phyloP scores from a whole-genome alignment of 352 stramenopile genomes.

The Phytophthora kernoviae region DNA sequence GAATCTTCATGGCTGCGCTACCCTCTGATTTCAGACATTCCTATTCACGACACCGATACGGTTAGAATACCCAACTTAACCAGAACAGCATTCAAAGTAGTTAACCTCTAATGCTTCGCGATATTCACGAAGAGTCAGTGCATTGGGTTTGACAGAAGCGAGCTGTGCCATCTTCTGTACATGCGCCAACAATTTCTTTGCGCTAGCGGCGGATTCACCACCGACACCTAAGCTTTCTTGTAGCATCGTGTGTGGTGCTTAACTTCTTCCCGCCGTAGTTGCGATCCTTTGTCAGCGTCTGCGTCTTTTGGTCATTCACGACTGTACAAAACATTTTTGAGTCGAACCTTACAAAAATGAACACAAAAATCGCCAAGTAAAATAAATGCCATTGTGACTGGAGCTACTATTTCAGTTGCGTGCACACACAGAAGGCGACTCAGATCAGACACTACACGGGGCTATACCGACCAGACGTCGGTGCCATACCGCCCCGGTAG shows the following conservation, averaged over 20 bases:
- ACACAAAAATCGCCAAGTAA: background rate
- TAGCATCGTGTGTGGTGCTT: conserved; percentile 46
- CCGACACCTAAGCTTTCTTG: conserved; percentile 51
- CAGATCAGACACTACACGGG: too few relatives aligned
- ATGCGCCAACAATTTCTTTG: conserved; percentile 59
- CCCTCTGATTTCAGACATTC: conserved; percentile 77
- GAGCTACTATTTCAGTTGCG: too few relatives aligned
- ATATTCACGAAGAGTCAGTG: conserved; percentile 65
- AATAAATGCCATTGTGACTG: too few relatives aligned
- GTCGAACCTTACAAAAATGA: background rate
- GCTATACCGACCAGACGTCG: too few relatives aligned
- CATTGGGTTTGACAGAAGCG: conserved; percentile 51
- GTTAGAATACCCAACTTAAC: background rate
- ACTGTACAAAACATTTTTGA: too few relatives aligned
- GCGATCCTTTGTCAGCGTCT: background rate
- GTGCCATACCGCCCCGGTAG: too few relatives aligned
- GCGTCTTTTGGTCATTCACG: too few relatives aligned
- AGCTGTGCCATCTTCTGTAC: conserved; percentile 69
- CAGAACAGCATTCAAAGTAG: background rate
- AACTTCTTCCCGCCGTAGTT: too few relatives aligned
- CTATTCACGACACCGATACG: conserved; percentile 11
- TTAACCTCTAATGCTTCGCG: conserved; percentile 61
- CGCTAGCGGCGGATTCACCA: conserved; percentile 45
- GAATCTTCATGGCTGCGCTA: conserved; percentile 58
- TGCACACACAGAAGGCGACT: too few relatives aligned